phyloP scores from a whole-genome alignment of 139 green algal genomes.

The Chlorokybus atmophyticus region DNA sequence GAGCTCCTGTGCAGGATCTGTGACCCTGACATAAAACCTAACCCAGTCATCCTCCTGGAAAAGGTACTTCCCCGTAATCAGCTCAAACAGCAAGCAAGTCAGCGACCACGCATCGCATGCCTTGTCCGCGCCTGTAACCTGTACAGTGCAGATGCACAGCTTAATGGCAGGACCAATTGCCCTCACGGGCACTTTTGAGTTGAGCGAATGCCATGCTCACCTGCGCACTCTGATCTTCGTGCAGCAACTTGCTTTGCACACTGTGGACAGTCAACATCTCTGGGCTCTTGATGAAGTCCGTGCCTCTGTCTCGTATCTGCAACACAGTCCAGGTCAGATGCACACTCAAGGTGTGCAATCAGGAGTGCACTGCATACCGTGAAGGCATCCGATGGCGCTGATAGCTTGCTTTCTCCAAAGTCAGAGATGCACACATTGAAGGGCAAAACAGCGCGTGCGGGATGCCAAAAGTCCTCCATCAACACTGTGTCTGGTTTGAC shows the following conservation, averaged over 20 bases:
- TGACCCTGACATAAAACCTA: constrained; percentile 44
- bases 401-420: constrained; percentile 60
- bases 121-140: constrained; percentile 46
- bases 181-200: no score
- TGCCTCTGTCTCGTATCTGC: constrained; percentile 44
- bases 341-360: no score
- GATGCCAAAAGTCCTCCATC: constrained; percentile 48
- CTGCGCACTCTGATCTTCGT: no score
- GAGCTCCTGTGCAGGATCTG: constrained; percentile 7
- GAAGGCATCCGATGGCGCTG: not conserved
- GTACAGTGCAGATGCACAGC: no score
- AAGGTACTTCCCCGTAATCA: constrained; percentile 53
- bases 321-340: not conserved
- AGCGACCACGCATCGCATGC: constrained; percentile 67
- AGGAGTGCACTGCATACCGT: no score
- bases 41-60: constrained; percentile 52
- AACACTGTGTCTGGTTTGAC: no score
- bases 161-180: no score
- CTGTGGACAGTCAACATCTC: constrained; percentile 65
- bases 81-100: constrained; percentile 69
- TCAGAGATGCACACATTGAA: constrained; percentile 52
- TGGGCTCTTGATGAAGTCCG: constrained; percentile 63
- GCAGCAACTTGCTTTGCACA: no score
- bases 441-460: constrained; percentile 2
- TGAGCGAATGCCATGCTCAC: no score